A percentile compares a stretch with the other conserved stretches of the same genome.
phyloP scores from a whole-genome alignment of 495 filamentous ascomycete genomes.

The Sabuloglossum arenarium region DNA sequence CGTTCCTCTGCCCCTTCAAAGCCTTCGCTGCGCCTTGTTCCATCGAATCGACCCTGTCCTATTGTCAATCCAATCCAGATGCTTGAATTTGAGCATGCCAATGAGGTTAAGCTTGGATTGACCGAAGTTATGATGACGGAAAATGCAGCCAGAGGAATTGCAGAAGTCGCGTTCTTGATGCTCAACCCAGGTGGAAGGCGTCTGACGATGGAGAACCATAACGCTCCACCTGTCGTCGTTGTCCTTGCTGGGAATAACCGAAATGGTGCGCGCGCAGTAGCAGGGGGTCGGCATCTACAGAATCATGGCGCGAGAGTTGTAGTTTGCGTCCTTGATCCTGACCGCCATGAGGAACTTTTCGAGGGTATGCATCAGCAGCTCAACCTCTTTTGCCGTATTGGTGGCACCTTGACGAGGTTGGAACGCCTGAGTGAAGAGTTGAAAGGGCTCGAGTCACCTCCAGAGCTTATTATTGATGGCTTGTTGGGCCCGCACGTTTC shows the following conservation, averaged over 20 bases:
- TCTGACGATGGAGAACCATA: constrained; percentile 18
- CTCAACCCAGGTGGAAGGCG: constrained; percentile 20
- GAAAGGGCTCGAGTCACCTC: constrained; percentile 33
- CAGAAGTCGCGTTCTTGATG: constrained; percentile 50
- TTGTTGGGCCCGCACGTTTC: constrained; percentile 63
- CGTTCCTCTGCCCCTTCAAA: constrained; percentile 16
- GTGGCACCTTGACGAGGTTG: constrained; percentile 43
- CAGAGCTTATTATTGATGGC: constrained; percentile 76
- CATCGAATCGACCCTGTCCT: constrained; percentile 52
- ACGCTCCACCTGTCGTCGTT: constrained; percentile 45
- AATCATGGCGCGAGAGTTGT: constrained; percentile 61
- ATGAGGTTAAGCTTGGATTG: constrained; percentile 61
- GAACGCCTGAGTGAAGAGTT: constrained; percentile 29
- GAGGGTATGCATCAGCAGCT: constrained; percentile 55
- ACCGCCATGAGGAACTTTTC: constrained; percentile 50
- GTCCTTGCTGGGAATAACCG: constrained; percentile 79
- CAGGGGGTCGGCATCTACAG: constrained; percentile 68
- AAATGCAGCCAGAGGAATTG: constrained; percentile 73
- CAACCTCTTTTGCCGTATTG: constrained; percentile 54
- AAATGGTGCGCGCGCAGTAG: constrained; percentile 61
- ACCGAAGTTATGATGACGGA: constrained; percentile 80
- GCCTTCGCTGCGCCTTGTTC: constrained; percentile 26
- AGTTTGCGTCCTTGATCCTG: constrained; percentile 63
- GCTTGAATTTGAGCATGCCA: constrained; percentile 75
- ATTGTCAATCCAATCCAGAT: constrained; percentile 69